Evolutionary conservation across 177 flowering plant genomes (phyloP).

Genomic region (Vitis hybrid): DNA sequence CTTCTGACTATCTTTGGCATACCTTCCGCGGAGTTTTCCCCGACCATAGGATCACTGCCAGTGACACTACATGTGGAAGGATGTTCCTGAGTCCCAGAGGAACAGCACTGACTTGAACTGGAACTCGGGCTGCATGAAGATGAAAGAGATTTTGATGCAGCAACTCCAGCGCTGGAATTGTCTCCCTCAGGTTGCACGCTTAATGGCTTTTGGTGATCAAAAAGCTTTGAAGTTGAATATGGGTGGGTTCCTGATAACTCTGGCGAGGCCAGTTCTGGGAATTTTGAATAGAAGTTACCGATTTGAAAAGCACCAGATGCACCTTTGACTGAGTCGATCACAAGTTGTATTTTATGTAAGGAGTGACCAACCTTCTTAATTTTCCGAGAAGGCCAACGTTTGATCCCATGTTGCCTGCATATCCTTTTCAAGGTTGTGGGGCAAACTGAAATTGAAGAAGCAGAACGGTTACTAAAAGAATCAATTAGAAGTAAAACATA

Average conservation of each 20-base stretch:
- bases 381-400: constrained; percentile 97
- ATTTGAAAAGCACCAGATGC: constrained; percentile 64
- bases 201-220: constrained; percentile 24
- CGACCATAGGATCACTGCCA: constrained; percentile 26
- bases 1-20: constrained; percentile 47
- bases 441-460: constrained; percentile 59
- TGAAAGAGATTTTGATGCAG: constrained; percentile 52
- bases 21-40: constrained; percentile 27
- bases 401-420: constrained; percentile 86
- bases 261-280: constrained; percentile 68
- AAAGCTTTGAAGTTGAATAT: constrained; percentile 28
- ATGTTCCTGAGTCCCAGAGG: constrained; percentile 43
- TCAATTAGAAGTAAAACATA: neutral
- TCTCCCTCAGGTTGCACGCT: constrained; percentile 29
- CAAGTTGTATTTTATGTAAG: constrained; percentile 67
- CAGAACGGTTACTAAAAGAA: neutral
- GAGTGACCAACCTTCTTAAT: constrained; percentile 92
- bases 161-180: constrained; percentile 20
- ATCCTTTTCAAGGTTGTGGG: constrained; percentile 92
- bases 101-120: constrained; percentile 65
- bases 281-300: constrained; percentile 63
- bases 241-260: constrained; percentile 35
- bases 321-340: constrained; percentile 86
- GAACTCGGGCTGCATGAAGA: constrained; percentile 72
- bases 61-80: constrained; percentile 13